Base-by-base conservation (phyloP, 257 asterid genomes). In the Solanum bulbocastanum region DNA sequence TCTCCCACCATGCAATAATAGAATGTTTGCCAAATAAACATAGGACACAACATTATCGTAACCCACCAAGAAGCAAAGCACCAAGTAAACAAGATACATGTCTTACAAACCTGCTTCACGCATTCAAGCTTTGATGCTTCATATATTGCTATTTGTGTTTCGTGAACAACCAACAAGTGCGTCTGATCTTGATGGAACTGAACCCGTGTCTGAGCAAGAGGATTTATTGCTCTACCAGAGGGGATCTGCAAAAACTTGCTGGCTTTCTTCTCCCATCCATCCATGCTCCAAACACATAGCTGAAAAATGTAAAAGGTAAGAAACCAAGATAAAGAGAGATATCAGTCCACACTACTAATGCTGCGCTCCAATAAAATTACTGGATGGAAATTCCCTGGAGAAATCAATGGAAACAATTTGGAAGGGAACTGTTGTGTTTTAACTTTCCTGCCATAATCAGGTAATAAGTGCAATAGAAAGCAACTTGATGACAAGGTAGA, bases 121-220 rank as follows among this genome's bases (percentile, higher is more conserved):
- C 94, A 90, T 18, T 93, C 94, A 37, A 95, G 92, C 88, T 88
- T 95, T 69, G 92, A 86, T 39, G 92, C 95, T 52, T 93, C 94
- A 6, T 90, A 94, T 69, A 95, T 86, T 25, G 94, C 94, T 69
- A 95, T 75, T 18, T 93, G 94, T 0, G 93, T 90, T 90, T 92
- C 95, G 13, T 95, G 96, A 85, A 92, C 92, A 27, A 89, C 95
- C 92, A 95, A 87, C 72, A 93, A n/a, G 20, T 91, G 98, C 46
- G 87, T 92, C 90, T 93, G 97, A 90, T 93, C 94, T 72, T 83
- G 95, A 88, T 94, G 93, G 46, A 95, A 93, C 27, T 94, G 96
- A 78, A 94, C 93, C 2, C 93, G 93, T 25, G 97, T 92, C 73
- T 90, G 96, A 25, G 93, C 90, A 14, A 65, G 87, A 88, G 93